phyloP scores from a whole-genome alignment of 352 stramenopile genomes.

The Phytophthora pseudosyringae region DNA sequence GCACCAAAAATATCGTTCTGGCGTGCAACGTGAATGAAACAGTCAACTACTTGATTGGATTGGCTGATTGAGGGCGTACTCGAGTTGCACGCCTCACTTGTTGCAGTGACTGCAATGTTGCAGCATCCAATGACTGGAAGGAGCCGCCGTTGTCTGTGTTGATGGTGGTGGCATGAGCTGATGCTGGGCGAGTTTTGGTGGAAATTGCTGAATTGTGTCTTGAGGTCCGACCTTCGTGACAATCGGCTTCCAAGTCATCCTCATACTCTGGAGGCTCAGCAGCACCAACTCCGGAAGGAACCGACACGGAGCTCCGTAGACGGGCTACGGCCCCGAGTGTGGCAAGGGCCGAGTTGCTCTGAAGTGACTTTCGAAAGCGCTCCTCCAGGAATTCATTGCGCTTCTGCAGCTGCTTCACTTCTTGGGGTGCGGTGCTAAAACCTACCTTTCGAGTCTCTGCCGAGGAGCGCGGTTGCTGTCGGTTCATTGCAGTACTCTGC shows the following conservation, averaged over 20 bases:
- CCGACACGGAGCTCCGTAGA: conserved; percentile 24
- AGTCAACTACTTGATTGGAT: conserved; percentile 17
- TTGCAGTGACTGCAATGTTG: conserved; percentile 54
- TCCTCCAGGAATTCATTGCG: conserved; percentile 72
- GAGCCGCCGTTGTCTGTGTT: conserved; percentile 5
- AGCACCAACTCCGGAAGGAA: conserved; percentile 8
- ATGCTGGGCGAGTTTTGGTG: conserved; percentile 19
- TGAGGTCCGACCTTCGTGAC: background rate
- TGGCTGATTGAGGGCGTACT: conserved; percentile 55
- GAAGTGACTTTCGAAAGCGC: conserved; percentile 50
- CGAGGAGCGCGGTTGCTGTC: conserved; percentile 14
- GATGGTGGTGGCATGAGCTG: conserved; percentile 17
- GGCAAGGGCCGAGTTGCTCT: conserved; percentile 19
- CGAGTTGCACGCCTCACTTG: conserved; percentile 47
- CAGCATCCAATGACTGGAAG: conserved; percentile 42
- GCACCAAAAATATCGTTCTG: conserved; percentile 33
- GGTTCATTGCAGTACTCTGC: conserved; percentile 27
- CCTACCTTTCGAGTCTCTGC: conserved; percentile 10
- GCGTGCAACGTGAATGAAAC: conserved; percentile 16
- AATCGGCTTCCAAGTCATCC: conserved; percentile 4
- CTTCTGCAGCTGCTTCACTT: conserved; percentile 61
- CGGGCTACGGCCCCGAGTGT: conserved; percentile 29
- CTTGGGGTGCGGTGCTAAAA: conserved; percentile 27
- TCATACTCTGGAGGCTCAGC: conserved; percentile 1
- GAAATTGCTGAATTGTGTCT: conserved; percentile 11